These are phyloP conservation scores for Neofusicoccum sp. DNA, from an alignment of 2,329 filamentous ascomycete genomes.

Conservation along the genomic window DNA sequence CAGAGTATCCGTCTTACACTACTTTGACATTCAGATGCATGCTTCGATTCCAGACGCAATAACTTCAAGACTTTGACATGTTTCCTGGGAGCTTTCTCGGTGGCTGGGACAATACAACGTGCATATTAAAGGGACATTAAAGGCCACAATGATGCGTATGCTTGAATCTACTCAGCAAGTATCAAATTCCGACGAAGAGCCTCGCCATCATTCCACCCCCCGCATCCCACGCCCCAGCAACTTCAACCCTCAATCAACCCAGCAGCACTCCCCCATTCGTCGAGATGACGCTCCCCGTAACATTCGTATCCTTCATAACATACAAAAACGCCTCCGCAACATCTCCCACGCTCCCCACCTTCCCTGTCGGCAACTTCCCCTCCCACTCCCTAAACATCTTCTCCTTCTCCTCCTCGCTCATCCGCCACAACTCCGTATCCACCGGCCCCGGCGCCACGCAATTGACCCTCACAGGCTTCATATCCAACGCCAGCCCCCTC, in stretches of 20 bases:
- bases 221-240: neutral
- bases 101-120: too few species aligned
- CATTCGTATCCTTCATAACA: conserved; percentile 50
- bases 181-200: too few species aligned
- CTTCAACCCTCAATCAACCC: neutral
- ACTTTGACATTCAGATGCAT: too few species aligned
- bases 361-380: conserved; percentile 32
- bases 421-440: conserved; percentile 48
- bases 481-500: conserved; percentile 61
- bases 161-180: too few species aligned
- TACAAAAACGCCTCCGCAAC: conserved; percentile 52
- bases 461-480: conserved; percentile 67
- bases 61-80: too few species aligned
- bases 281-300: conserved; percentile 48
- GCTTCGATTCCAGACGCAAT: too few species aligned
- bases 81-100: too few species aligned
- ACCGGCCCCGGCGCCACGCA: conserved; percentile 59
- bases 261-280: conserved; percentile 45
- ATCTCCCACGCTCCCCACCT: conserved; percentile 33
- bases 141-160: too few species aligned
- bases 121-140: too few species aligned
- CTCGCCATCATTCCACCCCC: neutral
- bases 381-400: conserved; percentile 28
- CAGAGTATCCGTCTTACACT: too few species aligned
- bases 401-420: conserved; percentile 31